phyloP scores from a whole-genome alignment of 306 rosid species.

The Prunus campanulata region DNA sequence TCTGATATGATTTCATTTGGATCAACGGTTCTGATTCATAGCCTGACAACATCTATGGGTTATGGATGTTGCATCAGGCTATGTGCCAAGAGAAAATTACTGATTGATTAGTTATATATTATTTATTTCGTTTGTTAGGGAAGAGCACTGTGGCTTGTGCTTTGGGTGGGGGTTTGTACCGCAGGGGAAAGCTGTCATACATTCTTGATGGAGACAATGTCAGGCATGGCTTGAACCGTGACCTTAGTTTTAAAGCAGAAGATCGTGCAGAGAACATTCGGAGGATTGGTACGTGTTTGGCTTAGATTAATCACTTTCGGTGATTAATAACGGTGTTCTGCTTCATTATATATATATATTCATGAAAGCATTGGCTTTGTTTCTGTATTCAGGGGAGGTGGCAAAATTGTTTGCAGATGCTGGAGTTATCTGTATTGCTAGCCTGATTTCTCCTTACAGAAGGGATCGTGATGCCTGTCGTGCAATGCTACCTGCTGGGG shows the following conservation, averaged over 20 bases:
- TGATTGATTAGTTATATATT: constrained; percentile 6
- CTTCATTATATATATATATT: background rate
- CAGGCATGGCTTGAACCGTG: constrained; percentile 85
- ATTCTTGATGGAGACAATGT: constrained; percentile 95
- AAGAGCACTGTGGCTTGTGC: constrained; percentile 96
- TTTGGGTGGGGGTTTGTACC: constrained; percentile 69
- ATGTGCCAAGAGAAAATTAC: background rate
- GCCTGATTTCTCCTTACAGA: constrained; percentile 80
- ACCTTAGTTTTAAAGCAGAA: constrained; percentile 86
- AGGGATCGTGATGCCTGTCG: constrained; percentile 90
- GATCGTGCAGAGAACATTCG: constrained; percentile 99
- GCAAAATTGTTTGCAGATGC: constrained; percentile 96
- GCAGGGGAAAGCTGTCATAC: constrained; percentile 70
- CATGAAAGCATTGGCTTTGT: constrained; percentile 7
- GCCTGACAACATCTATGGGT: background rate
- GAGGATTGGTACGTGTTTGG: constrained; percentile 69
- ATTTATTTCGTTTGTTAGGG: constrained; percentile 36
- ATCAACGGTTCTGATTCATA: background rate
- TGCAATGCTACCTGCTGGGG: constrained; percentile 73
- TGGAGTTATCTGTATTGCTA: constrained; percentile 84
- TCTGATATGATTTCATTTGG: background rate
- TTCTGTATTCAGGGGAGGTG: constrained; percentile 69
- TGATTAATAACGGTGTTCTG: background rate
- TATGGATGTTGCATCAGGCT: background rate
- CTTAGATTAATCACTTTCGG: background rate